A percentile compares a stretch with the other conserved stretches of the same genome.
phyloP scores from a whole-genome alignment of 495 filamentous ascomycete genomes.

The Talaromyces stipitatus region DNA sequence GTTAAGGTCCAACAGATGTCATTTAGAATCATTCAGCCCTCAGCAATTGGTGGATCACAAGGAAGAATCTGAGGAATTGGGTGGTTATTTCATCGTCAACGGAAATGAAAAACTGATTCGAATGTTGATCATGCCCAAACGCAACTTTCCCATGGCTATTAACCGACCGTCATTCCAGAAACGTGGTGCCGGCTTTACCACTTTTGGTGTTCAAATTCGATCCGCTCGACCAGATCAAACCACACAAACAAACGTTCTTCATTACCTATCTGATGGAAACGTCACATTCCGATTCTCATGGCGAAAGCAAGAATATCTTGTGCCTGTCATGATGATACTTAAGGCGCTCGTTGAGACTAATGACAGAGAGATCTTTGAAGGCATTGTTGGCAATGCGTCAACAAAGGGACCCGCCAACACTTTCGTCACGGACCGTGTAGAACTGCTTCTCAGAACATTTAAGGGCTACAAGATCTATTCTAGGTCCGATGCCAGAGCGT shows the following conservation, averaged over 20 bases:
- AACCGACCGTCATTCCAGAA: constrained; percentile 79
- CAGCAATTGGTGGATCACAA: constrained; percentile 74
- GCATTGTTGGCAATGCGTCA: constrained; percentile 62
- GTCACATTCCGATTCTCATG: constrained; percentile 96
- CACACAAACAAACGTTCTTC: constrained; percentile 92
- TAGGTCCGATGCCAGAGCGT: constrained; percentile 66
- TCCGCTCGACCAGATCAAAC: constrained; percentile 92
- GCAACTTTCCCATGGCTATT: constrained; percentile 94
- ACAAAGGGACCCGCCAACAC: constrained; percentile 77
- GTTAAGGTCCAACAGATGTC: constrained; percentile 84
- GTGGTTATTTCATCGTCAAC: constrained; percentile 75
- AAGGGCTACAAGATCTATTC: constrained; percentile 79
- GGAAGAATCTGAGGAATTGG: constrained; percentile 88
- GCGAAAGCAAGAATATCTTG: constrained; percentile 91
- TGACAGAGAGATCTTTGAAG: constrained; percentile 91
- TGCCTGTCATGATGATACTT: constrained; percentile 92
- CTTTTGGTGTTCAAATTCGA: constrained; percentile 82
- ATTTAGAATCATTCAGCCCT: constrained; percentile 78
- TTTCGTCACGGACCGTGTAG: constrained; percentile 89
- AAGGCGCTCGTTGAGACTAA: constrained; percentile 95
- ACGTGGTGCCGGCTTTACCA: constrained; percentile 77
- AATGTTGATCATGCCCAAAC: constrained; percentile 76
- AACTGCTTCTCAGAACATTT: constrained; percentile 86
- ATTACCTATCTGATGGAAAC: constrained; percentile 92
- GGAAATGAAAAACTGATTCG: constrained; percentile 85